Base-by-base conservation (phyloP, 495 filamentous ascomycete species). In the Daldinia decipiens region DNA sequence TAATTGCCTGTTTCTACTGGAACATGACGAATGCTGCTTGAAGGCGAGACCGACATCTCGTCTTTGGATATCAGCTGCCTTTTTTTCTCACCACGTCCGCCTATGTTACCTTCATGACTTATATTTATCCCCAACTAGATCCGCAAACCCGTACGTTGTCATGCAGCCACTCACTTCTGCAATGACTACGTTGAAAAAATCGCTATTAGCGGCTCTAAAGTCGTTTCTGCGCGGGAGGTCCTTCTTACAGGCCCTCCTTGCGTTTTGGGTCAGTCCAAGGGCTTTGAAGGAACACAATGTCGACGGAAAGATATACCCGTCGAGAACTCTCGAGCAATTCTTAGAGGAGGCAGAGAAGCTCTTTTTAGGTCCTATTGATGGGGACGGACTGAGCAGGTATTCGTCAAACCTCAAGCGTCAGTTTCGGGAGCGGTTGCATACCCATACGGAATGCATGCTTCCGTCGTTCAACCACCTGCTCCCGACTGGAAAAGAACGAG, bases 381-480 rank as follows among this genome's bases (percentile, higher is more conserved):
- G 65, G 38, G 78, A 79, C 58, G 75, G 77, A n/a, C 70, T 87
- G 27, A 56, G 68, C 52, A 69, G 67, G 7, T 78, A 86, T 40
- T 79, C 83, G 7, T 70, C 68, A 39, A 76, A 80, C 58, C 76
- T 87, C 60, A 85, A 82, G 73, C 59, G 54, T 32, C 83, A 87
- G 69, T 83, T 85, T 67, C 74, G 76, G 38, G 78, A 84, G 52
- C 80, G 81, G 13, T 72, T 84, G 57, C 71, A 76, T 64, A 81
- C 79, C 17, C 82, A 86, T 68, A 70, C 81, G 26, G 79, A 80
- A 61, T 85, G 82, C 74, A 87, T 87, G 86, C 80, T 87, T 8
- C 86, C 86, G 38, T 87, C 90, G 78, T 76, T 94, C 86, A 75
- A 92, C 87, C 62, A 90, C 86, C 75, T 92, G 55, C 82, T 95